Percentiles rank a stretch among this genome's conserved stretches.
Evolutionary conservation across 2,329 filamentous ascomycete genomes (phyloP).

Genomic region (Chrysoporthe austroafricana): DNA sequence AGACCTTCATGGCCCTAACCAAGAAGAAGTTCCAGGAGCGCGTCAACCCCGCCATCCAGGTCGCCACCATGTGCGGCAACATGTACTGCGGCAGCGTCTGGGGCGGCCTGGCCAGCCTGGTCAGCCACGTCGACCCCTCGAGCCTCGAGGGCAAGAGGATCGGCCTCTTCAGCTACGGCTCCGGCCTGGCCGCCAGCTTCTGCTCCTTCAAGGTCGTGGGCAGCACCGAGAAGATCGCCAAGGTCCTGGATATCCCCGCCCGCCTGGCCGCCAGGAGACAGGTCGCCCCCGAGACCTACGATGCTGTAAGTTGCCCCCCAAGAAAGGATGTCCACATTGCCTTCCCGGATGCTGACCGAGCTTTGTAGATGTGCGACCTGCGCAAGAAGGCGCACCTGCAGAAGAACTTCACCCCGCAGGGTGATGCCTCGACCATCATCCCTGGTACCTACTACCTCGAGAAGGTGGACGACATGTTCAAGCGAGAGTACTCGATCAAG

Average conservation of each 20-base stretch:
- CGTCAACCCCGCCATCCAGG: slow-evolving; percentile 72
- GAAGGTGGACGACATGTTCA: slow-evolving; percentile 85
- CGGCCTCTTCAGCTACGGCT: slow-evolving; percentile 79
- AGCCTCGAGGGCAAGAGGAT: slow-evolving; percentile 72
- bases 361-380: slow-evolving; percentile 71
- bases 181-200: slow-evolving; percentile 73
- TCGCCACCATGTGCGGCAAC: slow-evolving; percentile 75
- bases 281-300: slow-evolving; percentile 73
- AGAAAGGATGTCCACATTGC: neutral
- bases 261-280: slow-evolving; percentile 67
- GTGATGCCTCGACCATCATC: slow-evolving; percentile 67
- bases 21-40: slow-evolving; percentile 86
- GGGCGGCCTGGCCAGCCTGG: slow-evolving; percentile 72
- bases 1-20: slow-evolving; percentile 81
- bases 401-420: slow-evolving; percentile 75
- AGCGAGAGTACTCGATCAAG: slow-evolving; percentile 77
- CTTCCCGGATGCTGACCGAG: neutral
- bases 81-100: slow-evolving; percentile 75
- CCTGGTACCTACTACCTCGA: slow-evolving; percentile 78
- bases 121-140: slow-evolving; percentile 66
- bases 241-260: slow-evolving; percentile 71
- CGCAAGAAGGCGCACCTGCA: slow-evolving; percentile 83
- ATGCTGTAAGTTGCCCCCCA: slow-evolving; percentile 59
- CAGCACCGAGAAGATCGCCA: slow-evolving; percentile 68
- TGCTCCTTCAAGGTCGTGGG: slow-evolving; percentile 74